Conservation (phyloP, 2,329 filamentous ascomycete genomes). For the Cladorrhinum sp. region DNA sequence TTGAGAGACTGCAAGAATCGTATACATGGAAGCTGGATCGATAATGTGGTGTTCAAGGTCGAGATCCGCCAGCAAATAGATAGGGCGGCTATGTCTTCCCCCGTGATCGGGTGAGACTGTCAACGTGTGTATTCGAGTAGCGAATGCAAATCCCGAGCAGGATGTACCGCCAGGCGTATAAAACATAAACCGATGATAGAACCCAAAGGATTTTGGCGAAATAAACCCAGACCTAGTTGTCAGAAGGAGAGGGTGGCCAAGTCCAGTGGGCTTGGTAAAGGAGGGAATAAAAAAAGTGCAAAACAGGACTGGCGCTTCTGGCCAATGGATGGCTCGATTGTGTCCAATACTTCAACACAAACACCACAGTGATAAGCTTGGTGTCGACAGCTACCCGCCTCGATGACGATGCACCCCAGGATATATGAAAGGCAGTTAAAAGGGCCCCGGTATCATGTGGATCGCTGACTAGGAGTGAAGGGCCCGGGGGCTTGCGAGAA, state of each 20-base stretch:
- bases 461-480: constrained; percentile 3
- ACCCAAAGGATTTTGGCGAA: constrained; percentile 1
- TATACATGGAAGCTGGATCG: neutral
- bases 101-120: neutral
- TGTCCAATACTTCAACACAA: constrained; percentile 16
- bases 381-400: constrained; percentile 18
- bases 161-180: neutral
- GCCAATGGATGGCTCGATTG: constrained; percentile 18
- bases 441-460: constrained; percentile 1
- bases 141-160: neutral
- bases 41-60: neutral
- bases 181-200: neutral
- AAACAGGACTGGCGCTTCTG: constrained; percentile 1
- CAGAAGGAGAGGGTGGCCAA: constrained; percentile 1
- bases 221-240: constrained; percentile 4
- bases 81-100: neutral
- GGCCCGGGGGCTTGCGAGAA: constrained; percentile 6
- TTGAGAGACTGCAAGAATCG: neutral
- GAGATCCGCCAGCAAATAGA: neutral
- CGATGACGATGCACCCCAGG: constrained; percentile 9
- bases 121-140: neutral
- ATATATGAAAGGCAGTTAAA: constrained; percentile 12
- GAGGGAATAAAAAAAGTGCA: neutral
- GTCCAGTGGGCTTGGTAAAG: neutral
- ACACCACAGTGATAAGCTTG: constrained; percentile 17